Percentiles rank a stretch among this genome's conserved stretches.
These are phyloP conservation scores for Eragrostis curvula DNA, from an alignment of 176 grass and related monocot genomes.

Conservation along the genomic window DNA sequence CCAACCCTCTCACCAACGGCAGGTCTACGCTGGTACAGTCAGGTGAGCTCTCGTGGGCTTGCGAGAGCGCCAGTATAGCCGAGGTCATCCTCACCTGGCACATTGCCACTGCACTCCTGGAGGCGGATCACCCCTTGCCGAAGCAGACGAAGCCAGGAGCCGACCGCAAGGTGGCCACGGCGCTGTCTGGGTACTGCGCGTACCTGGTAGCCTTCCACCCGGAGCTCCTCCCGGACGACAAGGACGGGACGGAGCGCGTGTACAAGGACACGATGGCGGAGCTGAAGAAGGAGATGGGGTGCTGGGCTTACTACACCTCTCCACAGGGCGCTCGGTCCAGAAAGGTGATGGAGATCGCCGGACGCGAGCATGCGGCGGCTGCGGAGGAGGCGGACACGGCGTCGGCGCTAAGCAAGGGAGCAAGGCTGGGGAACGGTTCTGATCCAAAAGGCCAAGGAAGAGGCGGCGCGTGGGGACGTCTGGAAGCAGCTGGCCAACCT, in stretches of 20 bases:
- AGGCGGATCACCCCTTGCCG: too few relatives aligned
- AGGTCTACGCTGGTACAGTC: not conserved
- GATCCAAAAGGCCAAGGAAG: too few relatives aligned
- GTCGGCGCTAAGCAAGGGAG: too few relatives aligned
- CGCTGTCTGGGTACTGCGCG: not conserved
- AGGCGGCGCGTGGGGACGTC: not conserved
- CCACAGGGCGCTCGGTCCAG: too few relatives aligned
- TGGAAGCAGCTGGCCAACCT: not conserved
- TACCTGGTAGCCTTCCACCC: not conserved
- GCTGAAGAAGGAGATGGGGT: not conserved
- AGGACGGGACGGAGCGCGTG: not conserved
- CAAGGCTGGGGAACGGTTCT: too few relatives aligned
- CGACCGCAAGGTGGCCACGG: not conserved
- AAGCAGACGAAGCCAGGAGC: too few relatives aligned
- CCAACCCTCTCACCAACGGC: not conserved
- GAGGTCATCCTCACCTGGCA: not conserved
- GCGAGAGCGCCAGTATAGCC: not conserved
- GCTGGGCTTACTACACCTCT: not conserved
- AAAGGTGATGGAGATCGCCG: not conserved
- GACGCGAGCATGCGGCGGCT: too few relatives aligned
- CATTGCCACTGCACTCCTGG: not conserved
- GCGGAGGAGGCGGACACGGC: too few relatives aligned
- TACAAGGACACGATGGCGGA: not conserved
- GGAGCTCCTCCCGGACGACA: not conserved
- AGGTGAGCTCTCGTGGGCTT: not conserved